Evolutionary conservation across 306 rosid genomes (phyloP).

Genomic region (Glycine soja): DNA sequence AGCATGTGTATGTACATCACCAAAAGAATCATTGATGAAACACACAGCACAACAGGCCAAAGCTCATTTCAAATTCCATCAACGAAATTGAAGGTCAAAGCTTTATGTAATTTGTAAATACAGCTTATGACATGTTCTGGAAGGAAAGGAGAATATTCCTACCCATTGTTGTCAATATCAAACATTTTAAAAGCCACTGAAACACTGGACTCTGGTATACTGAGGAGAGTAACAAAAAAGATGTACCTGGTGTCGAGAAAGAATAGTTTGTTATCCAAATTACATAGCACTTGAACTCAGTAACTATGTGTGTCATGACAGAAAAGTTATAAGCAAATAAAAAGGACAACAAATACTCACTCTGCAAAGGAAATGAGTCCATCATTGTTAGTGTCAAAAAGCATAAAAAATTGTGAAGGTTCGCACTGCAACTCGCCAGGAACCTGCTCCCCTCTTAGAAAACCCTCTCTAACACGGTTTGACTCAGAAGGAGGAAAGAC

Average conservation of each 20-base stretch:
- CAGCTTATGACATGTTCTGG: background rate
- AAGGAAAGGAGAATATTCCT: slow-evolving; percentile 15
- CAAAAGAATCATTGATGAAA: background rate
- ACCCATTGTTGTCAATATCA: slow-evolving; percentile 81
- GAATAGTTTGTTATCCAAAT: slow-evolving; percentile 2
- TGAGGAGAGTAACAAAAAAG: slow-evolving; percentile 77
- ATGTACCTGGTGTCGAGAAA: slow-evolving; percentile 58
- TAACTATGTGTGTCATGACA: background rate
- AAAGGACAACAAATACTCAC: slow-evolving; percentile 50
- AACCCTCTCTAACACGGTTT: slow-evolving; percentile 75
- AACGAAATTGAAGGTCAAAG: background rate
- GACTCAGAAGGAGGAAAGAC: slow-evolving; percentile 83
- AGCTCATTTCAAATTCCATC: slow-evolving; percentile 5
- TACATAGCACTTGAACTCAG: too few relatives aligned
- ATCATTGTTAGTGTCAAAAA: slow-evolving; percentile 80
- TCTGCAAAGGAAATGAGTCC: slow-evolving; percentile 86
- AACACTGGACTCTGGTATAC: slow-evolving; percentile 82
- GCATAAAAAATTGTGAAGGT: slow-evolving; percentile 80
- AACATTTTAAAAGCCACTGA: slow-evolving; percentile 87
- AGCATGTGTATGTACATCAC: background rate
- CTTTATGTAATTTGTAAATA: slow-evolving; percentile 25
- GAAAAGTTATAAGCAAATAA: slow-evolving; percentile 25
- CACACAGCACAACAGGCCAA: slow-evolving; percentile 17
- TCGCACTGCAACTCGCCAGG: slow-evolving; percentile 60
- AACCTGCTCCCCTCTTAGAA: slow-evolving; percentile 66